Evolutionary conservation across 352 stramenopile species (phyloP).

Genomic region (Phytophthora agathidicida): DNA sequence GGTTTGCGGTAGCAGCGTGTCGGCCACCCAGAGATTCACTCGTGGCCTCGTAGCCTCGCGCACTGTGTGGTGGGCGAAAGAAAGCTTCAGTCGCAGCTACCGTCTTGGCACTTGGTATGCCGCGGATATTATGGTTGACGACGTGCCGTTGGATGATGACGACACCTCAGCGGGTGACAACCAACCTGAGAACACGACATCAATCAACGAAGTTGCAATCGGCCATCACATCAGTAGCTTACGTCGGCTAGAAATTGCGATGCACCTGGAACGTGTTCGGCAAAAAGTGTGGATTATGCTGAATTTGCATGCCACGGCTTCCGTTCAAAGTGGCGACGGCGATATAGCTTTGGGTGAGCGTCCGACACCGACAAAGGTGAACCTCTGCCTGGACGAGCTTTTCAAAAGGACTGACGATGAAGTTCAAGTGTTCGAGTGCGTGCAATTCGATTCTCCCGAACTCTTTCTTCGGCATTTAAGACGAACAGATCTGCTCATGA

Average conservation of each 20-base stretch:
- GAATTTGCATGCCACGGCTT: constrained; percentile 29
- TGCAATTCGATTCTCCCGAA: constrained; percentile 40
- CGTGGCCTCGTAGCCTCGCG: constrained; percentile 52
- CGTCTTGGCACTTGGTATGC: constrained; percentile 80
- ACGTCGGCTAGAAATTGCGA: constrained; percentile 52
- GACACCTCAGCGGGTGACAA: constrained; percentile 9
- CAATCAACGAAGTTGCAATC: constrained; percentile 20
- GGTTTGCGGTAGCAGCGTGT: constrained; percentile 45
- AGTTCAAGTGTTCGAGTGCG: constrained; percentile 52
- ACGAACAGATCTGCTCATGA: constrained; percentile 53
- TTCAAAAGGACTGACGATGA: constrained; percentile 39
- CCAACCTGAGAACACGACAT: constrained; percentile 1
- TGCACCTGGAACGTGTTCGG: constrained; percentile 65
- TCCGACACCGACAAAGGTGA: constrained; percentile 35
- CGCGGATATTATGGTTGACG: constrained; percentile 43
- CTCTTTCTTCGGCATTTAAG: constrained; percentile 61
- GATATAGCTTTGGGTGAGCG: background rate
- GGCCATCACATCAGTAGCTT: constrained; percentile 45
- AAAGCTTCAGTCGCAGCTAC: constrained; percentile 78
- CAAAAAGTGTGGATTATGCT: constrained; percentile 63
- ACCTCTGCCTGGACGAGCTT: constrained; percentile 39
- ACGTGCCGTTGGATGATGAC: background rate
- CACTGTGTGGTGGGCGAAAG: constrained; percentile 80
- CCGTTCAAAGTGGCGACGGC: background rate
- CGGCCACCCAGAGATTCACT: constrained; percentile 53